phyloP scores from a whole-genome alignment of 2,329 filamentous ascomycete genomes.

The Penicillium fuscoglaucum region DNA sequence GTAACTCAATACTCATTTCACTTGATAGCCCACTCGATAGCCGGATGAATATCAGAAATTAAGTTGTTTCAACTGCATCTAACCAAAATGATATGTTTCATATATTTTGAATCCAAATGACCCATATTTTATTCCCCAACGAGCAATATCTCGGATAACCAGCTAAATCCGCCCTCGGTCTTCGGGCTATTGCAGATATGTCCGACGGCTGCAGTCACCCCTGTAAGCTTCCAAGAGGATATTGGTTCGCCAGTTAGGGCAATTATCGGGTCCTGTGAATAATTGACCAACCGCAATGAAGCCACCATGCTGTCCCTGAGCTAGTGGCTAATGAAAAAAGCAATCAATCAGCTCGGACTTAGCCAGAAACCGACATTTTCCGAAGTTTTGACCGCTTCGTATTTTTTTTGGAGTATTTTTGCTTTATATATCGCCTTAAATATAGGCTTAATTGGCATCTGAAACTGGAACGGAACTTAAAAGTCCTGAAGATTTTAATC shows the following conservation, averaged over 20 bases:
- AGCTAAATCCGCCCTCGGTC: background rate
- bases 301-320: background rate
- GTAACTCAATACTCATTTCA: too few species aligned
- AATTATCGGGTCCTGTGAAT: background rate
- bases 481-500: background rate
- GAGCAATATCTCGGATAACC: background rate
- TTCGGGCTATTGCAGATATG: background rate
- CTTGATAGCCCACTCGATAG: too few species aligned
- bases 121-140: background rate
- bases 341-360: background rate
- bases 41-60: background rate
- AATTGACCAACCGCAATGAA: background rate
- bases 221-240: background rate
- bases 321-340: background rate
- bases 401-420: background rate
- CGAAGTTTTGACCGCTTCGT: background rate
- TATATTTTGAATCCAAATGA: background rate
- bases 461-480: background rate
- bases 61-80: background rate
- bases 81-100: background rate
- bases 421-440: background rate
- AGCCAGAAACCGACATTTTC: background rate
- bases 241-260: background rate
- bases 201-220: background rate
- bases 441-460: background rate